phyloP scores from a whole-genome alignment of 2,329 filamentous ascomycete genomes.

The Bisporella sp. region DNA sequence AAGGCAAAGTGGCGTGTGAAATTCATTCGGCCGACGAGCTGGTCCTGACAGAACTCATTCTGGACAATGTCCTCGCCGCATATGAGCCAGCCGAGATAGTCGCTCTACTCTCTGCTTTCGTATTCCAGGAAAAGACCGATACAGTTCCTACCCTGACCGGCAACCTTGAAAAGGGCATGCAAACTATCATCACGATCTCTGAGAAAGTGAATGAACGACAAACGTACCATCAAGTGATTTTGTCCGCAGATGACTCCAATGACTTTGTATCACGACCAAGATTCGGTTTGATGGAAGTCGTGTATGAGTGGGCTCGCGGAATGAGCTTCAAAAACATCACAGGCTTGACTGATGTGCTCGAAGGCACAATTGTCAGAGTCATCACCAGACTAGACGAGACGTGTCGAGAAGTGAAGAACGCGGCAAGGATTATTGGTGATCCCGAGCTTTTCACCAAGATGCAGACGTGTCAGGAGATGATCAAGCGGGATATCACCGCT shows the following conservation, averaged over 20 bases:
- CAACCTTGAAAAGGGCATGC: slow-evolving; percentile 72
- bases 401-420: slow-evolving; percentile 95
- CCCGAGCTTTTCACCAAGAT: slow-evolving; percentile 93
- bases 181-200: slow-evolving; percentile 81
- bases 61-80: slow-evolving; percentile 92
- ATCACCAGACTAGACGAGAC: slow-evolving; percentile 94
- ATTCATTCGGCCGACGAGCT: slow-evolving; percentile 96
- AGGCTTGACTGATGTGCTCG: slow-evolving; percentile 88
- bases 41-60: slow-evolving; percentile 88
- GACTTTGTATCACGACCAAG: slow-evolving; percentile 83
- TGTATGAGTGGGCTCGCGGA: slow-evolving; percentile 95
- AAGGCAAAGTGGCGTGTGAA: slow-evolving; percentile 97
- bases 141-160: slow-evolving; percentile 73
- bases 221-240: slow-evolving; percentile 84
- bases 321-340: slow-evolving; percentile 99
- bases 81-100: slow-evolving; percentile 97
- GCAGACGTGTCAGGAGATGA: slow-evolving; percentile 94
- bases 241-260: slow-evolving; percentile 82
- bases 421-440: slow-evolving; percentile 90
- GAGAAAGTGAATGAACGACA: slow-evolving; percentile 91
- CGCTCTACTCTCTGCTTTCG: slow-evolving; percentile 85
- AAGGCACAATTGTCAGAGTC: slow-evolving; percentile 92
- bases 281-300: slow-evolving; percentile 93
- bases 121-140: slow-evolving; percentile 96
- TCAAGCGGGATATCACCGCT: slow-evolving; percentile 91